phyloP scores from a whole-genome alignment of 257 asterid genomes.

The Ajuga chamaepitys region DNA sequence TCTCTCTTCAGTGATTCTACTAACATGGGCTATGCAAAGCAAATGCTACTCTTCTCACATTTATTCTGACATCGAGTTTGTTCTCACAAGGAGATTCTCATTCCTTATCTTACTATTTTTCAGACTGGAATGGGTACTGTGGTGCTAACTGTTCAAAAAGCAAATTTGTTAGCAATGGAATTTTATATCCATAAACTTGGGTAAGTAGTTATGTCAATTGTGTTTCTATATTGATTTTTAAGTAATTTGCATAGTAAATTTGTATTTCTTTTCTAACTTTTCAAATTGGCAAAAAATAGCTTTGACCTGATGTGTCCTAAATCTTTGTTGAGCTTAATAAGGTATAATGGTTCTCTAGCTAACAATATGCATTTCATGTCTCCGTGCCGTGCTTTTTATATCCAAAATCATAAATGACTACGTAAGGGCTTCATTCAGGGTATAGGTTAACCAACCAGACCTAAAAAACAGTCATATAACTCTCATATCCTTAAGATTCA shows the following conservation, averaged over 20 bases:
- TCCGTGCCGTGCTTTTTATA: background rate
- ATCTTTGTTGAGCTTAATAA: conserved; percentile 3
- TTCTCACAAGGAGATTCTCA: conserved; percentile 12
- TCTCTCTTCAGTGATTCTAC: background rate
- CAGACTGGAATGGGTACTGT: conserved; percentile 83
- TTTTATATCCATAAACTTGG: conserved; percentile 60
- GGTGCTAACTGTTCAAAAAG: conserved; percentile 80
- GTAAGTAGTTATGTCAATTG: conserved; percentile 21
- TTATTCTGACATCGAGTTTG: conserved; percentile 1
- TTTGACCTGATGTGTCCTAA: background rate
- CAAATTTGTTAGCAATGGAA: conserved; percentile 60
- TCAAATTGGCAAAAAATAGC: background rate
- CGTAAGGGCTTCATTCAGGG: background rate
- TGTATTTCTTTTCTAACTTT: background rate
- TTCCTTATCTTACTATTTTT: conserved; percentile 9
- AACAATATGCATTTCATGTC: background rate
- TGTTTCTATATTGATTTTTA: background rate
- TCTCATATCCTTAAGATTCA: background rate
- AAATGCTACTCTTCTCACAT: conserved; percentile 5
- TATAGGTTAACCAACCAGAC: background rate
- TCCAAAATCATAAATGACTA: background rate
- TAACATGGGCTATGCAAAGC: background rate
- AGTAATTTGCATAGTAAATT: background rate
- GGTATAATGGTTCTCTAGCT: conserved; percentile 7
- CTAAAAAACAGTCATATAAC: background rate